phyloP scores from a whole-genome alignment of 83 land plant genomes.

The Picea abies region DNA sequence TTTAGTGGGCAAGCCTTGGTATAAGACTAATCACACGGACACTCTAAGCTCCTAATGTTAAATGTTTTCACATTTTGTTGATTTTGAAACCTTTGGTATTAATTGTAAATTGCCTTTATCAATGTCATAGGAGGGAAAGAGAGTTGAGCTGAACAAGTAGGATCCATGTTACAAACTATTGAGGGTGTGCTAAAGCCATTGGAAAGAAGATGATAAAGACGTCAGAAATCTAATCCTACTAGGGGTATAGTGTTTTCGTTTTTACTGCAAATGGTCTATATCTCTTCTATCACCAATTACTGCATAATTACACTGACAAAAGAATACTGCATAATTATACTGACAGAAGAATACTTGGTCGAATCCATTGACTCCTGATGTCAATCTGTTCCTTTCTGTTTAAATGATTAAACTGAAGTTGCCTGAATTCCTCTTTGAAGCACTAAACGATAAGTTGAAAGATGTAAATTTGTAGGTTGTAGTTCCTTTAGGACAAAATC shows the following conservation, averaged over 20 bases:
- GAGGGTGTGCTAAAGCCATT: constrained; percentile 1
- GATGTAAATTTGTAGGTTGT: too few species aligned
- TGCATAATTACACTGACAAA: background rate
- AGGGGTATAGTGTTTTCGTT: background rate
- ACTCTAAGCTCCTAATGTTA: background rate
- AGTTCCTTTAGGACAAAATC: background rate
- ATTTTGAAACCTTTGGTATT: background rate
- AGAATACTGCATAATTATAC: background rate
- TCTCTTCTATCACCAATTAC: background rate
- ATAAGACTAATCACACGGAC: too few species aligned
- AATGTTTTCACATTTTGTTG: background rate
- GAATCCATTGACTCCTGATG: background rate
- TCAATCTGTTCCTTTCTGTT: background rate
- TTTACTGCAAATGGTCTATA: background rate
- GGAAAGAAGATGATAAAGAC: background rate
- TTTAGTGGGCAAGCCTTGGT: too few species aligned
- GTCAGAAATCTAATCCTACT: background rate
- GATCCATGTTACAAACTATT: background rate
- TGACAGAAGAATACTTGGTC: too few species aligned
- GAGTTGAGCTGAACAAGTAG: background rate
- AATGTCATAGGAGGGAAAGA: background rate
- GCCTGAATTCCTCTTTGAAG: background rate
- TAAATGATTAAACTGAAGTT: background rate
- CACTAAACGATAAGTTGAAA: background rate
- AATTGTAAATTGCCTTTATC: background rate